Evolutionary conservation across 305 asterid species (phyloP).

Genomic region (Andrographis paniculata): DNA sequence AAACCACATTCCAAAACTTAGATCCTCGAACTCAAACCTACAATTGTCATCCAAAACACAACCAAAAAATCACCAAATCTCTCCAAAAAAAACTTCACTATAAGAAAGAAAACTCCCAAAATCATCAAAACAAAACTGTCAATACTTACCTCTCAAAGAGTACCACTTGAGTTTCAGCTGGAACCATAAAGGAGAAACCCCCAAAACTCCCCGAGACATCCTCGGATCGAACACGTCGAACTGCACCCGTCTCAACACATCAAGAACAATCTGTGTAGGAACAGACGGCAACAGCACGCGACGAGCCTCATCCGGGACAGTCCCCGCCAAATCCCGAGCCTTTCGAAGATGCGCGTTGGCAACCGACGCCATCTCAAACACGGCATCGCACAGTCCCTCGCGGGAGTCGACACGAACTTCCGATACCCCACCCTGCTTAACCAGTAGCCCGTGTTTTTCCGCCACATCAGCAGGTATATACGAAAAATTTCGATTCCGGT

Average conservation of each 20-base stretch:
- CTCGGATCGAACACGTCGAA: constrained; percentile 84
- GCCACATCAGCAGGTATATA: constrained; percentile 72
- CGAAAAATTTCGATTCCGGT: constrained; percentile 40
- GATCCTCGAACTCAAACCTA: no score
- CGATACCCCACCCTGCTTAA: constrained; percentile 34
- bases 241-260: constrained; percentile 51
- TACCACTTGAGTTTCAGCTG: constrained; percentile 79
- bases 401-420: constrained; percentile 52
- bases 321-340: constrained; percentile 58
- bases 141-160: constrained; percentile 82
- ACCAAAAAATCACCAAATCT: no score
- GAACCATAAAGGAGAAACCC: constrained; percentile 70
- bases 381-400: constrained; percentile 55
- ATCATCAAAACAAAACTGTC: no score
- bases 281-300: constrained; percentile 75
- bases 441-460: constrained; percentile 61
- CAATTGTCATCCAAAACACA: no score
- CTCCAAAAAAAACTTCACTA: no score
- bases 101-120: no score
- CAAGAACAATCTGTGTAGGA: constrained; percentile 64
- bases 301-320: constrained; percentile 66
- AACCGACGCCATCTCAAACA: constrained; percentile 86
- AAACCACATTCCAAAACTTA: no score
- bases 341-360: constrained; percentile 74
- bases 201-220: constrained; percentile 50